A percentile compares a stretch with the other conserved stretches of the same genome.
Evolutionary conservation across 2,329 filamentous ascomycete species (phyloP).

Genomic region (Huntiella moniliformis): DNA sequence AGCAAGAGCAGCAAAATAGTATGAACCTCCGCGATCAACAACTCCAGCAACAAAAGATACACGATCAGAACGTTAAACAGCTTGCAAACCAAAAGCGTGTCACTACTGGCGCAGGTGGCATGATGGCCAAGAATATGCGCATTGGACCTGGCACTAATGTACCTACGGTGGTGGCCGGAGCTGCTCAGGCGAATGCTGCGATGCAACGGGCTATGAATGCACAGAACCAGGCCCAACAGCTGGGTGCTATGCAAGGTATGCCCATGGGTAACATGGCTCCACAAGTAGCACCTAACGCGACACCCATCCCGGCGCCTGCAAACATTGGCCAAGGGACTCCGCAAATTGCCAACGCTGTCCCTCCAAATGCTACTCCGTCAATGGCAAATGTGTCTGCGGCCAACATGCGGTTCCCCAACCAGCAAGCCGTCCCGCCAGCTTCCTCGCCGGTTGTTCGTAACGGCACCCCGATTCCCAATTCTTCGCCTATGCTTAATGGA

Average conservation of each 20-base stretch:
- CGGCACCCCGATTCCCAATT: slow-evolving; percentile 44
- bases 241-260: background rate
- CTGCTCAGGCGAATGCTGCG: slow-evolving; percentile 12
- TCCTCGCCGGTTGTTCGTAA: slow-evolving; percentile 48
- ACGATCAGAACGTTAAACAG: slow-evolving; percentile 19
- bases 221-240: background rate
- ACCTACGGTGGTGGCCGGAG: slow-evolving; percentile 18
- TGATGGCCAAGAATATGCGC: slow-evolving; percentile 16
- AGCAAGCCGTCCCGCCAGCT: slow-evolving; percentile 37
- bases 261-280: background rate
- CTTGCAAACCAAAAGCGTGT: slow-evolving; percentile 17
- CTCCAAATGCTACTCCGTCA: slow-evolving; percentile 9
- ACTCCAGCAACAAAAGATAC: slow-evolving; percentile 21
- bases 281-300: slow-evolving; percentile 13
- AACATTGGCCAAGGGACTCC: slow-evolving; percentile 9
- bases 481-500: slow-evolving; percentile 44
- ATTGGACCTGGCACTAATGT: slow-evolving; percentile 7
- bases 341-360: slow-evolving; percentile 8
- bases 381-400: slow-evolving; percentile 10
- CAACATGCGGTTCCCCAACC: slow-evolving; percentile 27
- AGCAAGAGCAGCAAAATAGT: slow-evolving; percentile 17
- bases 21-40: background rate
- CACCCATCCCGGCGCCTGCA: background rate
- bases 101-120: slow-evolving; percentile 14
- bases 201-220: background rate